Percentiles rank a stretch among this genome's conserved stretches.
Evolutionary conservation across 2,329 filamentous ascomycete species (phyloP).

Genomic region (Aspergillus awamori): DNA sequence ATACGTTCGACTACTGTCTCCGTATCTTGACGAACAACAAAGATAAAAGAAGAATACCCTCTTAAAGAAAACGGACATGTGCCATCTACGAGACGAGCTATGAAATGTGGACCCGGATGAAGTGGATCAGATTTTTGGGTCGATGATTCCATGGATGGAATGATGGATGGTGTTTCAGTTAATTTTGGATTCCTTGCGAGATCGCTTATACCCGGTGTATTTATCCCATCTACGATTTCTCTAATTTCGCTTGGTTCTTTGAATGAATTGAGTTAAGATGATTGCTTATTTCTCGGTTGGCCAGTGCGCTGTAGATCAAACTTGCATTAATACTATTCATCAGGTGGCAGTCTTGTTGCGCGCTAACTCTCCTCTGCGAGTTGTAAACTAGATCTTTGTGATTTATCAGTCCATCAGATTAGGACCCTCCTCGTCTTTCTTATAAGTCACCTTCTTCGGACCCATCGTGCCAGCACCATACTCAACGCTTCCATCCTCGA

Average conservation of each 20-base stretch:
- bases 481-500: conserved; percentile 38
- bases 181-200: background rate
- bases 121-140: background rate
- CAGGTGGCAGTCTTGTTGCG: background rate
- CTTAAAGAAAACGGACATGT: background rate
- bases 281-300: background rate
- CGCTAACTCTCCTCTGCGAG: background rate
- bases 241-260: background rate
- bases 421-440: conserved; percentile 10
- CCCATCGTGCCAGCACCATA: conserved; percentile 32
- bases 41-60: background rate
- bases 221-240: background rate
- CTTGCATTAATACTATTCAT: background rate
- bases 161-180: background rate
- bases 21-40: background rate
- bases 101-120: background rate
- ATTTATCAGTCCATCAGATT: background rate
- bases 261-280: background rate
- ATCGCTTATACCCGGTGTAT: conserved; percentile 6
- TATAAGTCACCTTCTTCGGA: conserved; percentile 13
- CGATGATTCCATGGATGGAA: background rate
- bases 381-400: background rate
- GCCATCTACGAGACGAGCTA: background rate
- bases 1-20: background rate
- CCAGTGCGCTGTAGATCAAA: too few species aligned